phyloP scores from a whole-genome alignment of 2,329 filamentous ascomycete genomes.

The Trichoderma aggressivum region DNA sequence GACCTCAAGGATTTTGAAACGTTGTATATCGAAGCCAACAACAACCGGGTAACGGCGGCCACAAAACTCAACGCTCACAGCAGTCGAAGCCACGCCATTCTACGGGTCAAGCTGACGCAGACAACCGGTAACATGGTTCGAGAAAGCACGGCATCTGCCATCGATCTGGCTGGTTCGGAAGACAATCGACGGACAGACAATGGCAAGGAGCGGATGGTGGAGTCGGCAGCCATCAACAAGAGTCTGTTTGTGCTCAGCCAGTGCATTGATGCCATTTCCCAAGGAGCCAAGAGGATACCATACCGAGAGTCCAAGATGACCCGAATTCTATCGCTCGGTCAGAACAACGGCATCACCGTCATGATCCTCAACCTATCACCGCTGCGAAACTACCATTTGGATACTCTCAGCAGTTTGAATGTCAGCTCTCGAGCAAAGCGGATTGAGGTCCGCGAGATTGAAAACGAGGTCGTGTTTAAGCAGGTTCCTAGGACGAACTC shows the following conservation, averaged over 20 bases:
- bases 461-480: constrained; percentile 90
- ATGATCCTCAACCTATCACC: constrained; percentile 96
- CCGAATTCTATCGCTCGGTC: constrained; percentile 82
- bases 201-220: constrained; percentile 85
- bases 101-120: constrained; percentile 85
- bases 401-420: constrained; percentile 89
- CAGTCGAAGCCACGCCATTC: constrained; percentile 83
- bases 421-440: constrained; percentile 95
- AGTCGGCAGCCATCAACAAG: constrained; percentile 97
- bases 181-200: constrained; percentile 95
- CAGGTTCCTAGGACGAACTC: constrained; percentile 59
- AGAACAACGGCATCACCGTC: constrained; percentile 91
- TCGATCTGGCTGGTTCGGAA: constrained; percentile 92
- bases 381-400: constrained; percentile 86
- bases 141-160: constrained; percentile 85
- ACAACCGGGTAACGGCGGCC: constrained; percentile 81
- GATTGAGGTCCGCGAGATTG: constrained; percentile 91
- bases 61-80: constrained; percentile 93
- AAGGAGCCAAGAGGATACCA: constrained; percentile 72
- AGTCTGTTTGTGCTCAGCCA: constrained; percentile 91
- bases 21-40: constrained; percentile 87
- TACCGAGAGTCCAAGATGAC: constrained; percentile 98
- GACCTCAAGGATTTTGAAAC: constrained; percentile 87
- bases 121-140: constrained; percentile 63
- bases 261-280: constrained; percentile 89